Base-by-base conservation (phyloP, 2,329 filamentous ascomycete species). In the Ceratocystis diversiconidia region DNA sequence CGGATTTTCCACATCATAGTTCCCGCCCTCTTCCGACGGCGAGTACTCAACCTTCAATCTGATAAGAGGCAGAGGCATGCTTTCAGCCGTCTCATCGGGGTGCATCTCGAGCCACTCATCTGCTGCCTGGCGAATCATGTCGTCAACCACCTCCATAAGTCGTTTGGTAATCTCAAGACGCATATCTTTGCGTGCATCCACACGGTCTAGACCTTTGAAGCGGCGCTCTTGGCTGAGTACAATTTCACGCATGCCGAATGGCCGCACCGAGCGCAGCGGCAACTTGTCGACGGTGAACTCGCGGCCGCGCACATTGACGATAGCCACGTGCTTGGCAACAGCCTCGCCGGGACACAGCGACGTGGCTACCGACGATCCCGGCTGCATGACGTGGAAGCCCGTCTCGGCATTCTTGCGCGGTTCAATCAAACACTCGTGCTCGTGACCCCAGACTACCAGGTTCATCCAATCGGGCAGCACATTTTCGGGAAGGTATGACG, bases 311-410 rank as follows among this genome's bases (percentile, higher is more conserved):
- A 99, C 79, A 70, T 81, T 94, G 62, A 97, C 74, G 22, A 99
- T 87, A 1, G 91, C 86, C 5, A 97, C 89, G 66, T 97, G 89
- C 73, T 99, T 99, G 6, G 90, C 80, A 0, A 91, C 90, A 0
- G 94, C 89, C 75, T 99, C 94, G 32, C 92, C 92, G 0, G 89
- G 87, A 7, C 94, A 86, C 0, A 99, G 79, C 0, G 94, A 97
- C 1, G 94, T 99, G 0, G 92, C 94, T 0, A 99, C 88, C 0
- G 94, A 97, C 0, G 94, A 99, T 0, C 94, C 94, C 0, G 94
- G 94, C 72, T 99, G 94, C 84, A 99, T 96, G 69, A 99, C 92
- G 70, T 94, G 85, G 70, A 99, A 99, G 0, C 87, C 88, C 61
- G 87, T 96, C 72, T 96, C 90, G 0, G 88, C 84, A 71, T 97